Base-by-base conservation (phyloP, 305 asterid genomes). In the Fraxinus baroniana region DNA sequence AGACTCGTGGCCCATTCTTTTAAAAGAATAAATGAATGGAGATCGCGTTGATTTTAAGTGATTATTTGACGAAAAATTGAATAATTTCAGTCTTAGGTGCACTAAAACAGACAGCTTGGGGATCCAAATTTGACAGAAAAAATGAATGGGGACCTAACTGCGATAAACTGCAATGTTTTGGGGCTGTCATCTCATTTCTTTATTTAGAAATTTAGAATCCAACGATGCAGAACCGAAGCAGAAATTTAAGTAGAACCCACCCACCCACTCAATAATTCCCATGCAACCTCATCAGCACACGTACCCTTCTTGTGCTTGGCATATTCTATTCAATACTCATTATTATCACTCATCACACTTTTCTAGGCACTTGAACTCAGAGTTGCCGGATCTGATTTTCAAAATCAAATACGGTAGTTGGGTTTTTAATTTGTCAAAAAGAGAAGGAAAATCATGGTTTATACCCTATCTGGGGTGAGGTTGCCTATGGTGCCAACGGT, bases 381-480 rank as follows among this genome's bases (percentile, higher is more conserved):
- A 13, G 75, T 70, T 70, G 22, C 89, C 89, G 83, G 90, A 91
- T 91, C 91, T 85, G 33, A 30, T 35, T 10, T 41, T 32, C 72
- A 17, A 33, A 62, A 5, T 9, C 36, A 20, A 41, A 10, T 41
- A 41, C 17, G 12, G 22, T 70, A 4, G 37, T 70, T 70, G 39
- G 20, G n/a, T 30, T 70, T 30, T 70, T 28, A 70, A 26, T 80
- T 55, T 15, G 37, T 83, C 49, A 22, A 49, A 7, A 30, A 75
- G 68, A 57, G 77, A 71, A 77, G 76, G 44, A 73, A 73, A 66
- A 30, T 62, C 55, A 92, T 92, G 95, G 94, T 88, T 64, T 89
- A 88, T 62, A 85, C 95, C 37, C 79, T 93, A 57, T 82, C 93
- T 2, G 94, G 92, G 3, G 89, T 89, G 79, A 83, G 95, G 18